Conservation (phyloP, 495 filamentous ascomycete species). For the Copromyces sp. region DNA sequence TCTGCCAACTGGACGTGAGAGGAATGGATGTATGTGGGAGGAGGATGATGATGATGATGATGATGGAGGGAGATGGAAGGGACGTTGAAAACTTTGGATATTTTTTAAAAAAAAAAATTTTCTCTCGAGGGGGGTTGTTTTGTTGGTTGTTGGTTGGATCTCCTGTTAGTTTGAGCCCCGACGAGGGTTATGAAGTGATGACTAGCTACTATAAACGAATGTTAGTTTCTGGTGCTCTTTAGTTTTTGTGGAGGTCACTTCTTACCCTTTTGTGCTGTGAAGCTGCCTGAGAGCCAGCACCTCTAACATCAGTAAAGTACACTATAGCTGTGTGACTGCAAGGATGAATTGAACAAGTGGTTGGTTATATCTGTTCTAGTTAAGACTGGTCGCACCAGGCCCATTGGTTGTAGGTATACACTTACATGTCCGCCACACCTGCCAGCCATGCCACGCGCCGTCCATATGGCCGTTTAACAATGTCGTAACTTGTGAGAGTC, state of each 20-base stretch:
- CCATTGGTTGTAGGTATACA: background rate
- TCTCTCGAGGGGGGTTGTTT: background rate
- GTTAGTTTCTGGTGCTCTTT: background rate
- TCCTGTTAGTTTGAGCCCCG: background rate
- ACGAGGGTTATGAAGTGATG: background rate
- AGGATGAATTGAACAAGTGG: slow-evolving; percentile 13
- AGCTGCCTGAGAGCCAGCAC: background rate
- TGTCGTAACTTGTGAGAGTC: slow-evolving; percentile 10
- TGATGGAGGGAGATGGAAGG: too few relatives aligned
- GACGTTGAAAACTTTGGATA: too few relatives aligned
- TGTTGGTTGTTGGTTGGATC: background rate
- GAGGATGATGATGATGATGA: too few relatives aligned
- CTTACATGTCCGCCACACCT: background rate
- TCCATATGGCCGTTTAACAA: too few relatives aligned
- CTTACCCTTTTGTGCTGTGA: background rate
- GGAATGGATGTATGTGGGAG: too few relatives aligned
- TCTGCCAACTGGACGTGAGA: background rate
- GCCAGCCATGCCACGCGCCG: too few relatives aligned
- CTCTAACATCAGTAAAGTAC: background rate
- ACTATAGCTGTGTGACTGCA: background rate
- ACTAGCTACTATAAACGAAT: background rate
- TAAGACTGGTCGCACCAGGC: background rate
- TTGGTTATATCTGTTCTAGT: slow-evolving; percentile 1
- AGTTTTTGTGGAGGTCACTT: background rate
- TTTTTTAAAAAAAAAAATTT: background rate